Base-by-base conservation (phyloP, 345 rosid genomes). In the Isatis tinctoria region DNA sequence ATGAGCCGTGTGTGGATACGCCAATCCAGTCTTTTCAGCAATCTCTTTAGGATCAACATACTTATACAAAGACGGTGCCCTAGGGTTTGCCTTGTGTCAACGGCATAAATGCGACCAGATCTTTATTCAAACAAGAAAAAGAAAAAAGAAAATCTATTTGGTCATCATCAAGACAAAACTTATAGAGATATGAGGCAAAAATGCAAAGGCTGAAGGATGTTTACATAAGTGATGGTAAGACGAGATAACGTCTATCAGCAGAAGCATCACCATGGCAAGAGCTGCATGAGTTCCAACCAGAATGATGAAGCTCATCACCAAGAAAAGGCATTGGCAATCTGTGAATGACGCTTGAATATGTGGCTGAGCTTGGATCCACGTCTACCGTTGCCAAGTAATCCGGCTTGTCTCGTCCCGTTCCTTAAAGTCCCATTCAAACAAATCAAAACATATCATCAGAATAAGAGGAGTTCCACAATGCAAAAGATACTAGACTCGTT, bases 261-360 rank as follows among this genome's bases (percentile, higher is more conserved):
- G 93, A 87, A 10, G 95, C 86, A 81, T 91, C 94, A 20, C 92
- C 94, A 74, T 87, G 88, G 87, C 98, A 93, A 39, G 98, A 93
- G 74, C 98, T 93, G 79, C 98, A 93, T 13, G 93, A 41, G 74
- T 93, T 93, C 98, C 98, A 93, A 16, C 98, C 98, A 9, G 92
- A 82, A 73, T 91, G 98, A 80, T 93, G 97, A 40, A 93, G 87
- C 73, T 93, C 98, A 82, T 93, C 98, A 53, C 94, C 96, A 2
- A 89, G 2, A 78, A 85, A 58, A 22, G 96, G 94, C 80, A 89
- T 78, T 43, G 90, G 82, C 2, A 93, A 78, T 85, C 98, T 83
- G 63, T 91, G 94, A 74, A 93, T 87, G 10, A 93, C 88, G 52
- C 81, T 79, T 2, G 97, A 89, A 74, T 79, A 91, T 40, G 87